A percentile compares a stretch with the other conserved stretches of the same genome.
These are phyloP conservation scores for Coleophoma cylindrospora DNA, from an alignment of 2,329 filamentous ascomycete genomes.

Conservation along the genomic window DNA sequence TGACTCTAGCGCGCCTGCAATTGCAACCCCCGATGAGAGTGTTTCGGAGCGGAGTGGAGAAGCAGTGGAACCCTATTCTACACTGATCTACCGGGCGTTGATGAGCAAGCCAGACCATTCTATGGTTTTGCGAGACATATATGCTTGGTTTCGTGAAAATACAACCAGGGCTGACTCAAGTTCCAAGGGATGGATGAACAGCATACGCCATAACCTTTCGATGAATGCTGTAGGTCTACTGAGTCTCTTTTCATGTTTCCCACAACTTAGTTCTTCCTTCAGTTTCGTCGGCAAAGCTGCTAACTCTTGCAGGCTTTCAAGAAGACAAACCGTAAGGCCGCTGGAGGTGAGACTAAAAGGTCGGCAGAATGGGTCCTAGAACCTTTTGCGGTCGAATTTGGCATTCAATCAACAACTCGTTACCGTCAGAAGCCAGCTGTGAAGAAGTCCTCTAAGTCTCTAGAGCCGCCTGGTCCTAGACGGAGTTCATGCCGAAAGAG, in stretches of 20 bases:
- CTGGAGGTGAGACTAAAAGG: conserved; percentile 54
- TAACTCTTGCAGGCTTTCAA: conserved; percentile 44
- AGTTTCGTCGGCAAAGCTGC: too few relatives aligned
- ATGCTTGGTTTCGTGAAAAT: conserved; percentile 81
- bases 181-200: conserved; percentile 85
- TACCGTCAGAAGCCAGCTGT: conserved; percentile 53
- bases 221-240: conserved; percentile 75
- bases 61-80: conserved; percentile 67
- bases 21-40: too few relatives aligned
- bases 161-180: conserved; percentile 65
- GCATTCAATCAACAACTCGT: conserved; percentile 81
- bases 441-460: conserved; percentile 31
- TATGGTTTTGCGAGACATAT: conserved; percentile 82
- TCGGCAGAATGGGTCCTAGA: conserved; percentile 74
- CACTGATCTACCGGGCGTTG: conserved; percentile 74
- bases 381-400: conserved; percentile 60
- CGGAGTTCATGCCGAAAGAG: conserved; percentile 19
- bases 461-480: conserved; percentile 28
- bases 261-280: too few relatives aligned
- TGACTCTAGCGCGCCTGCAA: not conserved
- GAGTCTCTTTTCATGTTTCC: too few relatives aligned
- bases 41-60: conserved; percentile 21
- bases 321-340: conserved; percentile 36
- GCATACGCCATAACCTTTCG: conserved; percentile 89
- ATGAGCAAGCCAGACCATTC: conserved; percentile 59